Evolutionary conservation across 192 early-diverging fungal species (phyloP), one percentile per base, ranked within the genome.

Genomic region (Coemansia umbellata): DNA sequence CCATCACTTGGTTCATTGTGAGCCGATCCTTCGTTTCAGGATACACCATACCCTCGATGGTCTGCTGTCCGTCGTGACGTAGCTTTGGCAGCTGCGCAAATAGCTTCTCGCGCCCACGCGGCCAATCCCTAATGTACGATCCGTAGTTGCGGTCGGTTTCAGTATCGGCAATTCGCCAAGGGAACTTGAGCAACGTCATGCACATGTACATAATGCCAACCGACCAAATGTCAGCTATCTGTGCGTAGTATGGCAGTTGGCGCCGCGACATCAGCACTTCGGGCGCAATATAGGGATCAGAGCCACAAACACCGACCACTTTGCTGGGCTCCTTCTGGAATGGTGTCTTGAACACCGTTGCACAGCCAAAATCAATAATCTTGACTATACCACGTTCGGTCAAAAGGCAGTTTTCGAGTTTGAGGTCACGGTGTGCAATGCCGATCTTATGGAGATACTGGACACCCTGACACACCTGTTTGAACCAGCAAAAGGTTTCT

Each of bases 311-410:
- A 8, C 95, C 95, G 62, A 78, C 77, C 0, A 81, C 82, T 54
- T 85, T 80, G 49, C 79, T 76, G 21, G 74, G 54, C 52, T 76
- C 69, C 37, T 67, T 78, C 47, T 87, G 83, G 74, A 91, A 95
- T 7, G 91, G 92, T 26, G 84, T 84, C 48, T 87, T 83, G 62
- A 87, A 97, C 15, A 97, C 93, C 35, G 82, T 84, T 0, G 88
- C 87, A 39, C 92, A 92, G 26, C 95, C 95, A 80, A 97, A 97
- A 55, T 97, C 95, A 26, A 93, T 95, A 49, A 97, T 89, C 70
- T 97, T 97, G 63, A 97, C 66, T 37, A 86, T 80, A 10, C 88
- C 87, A 3, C 57, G 50, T 23, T 74, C 80, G 58, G 87, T 87
- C 61, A 97, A 63, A 23, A 95, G 66, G 37, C 90, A 79, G 79